Evolutionary conservation across 495 filamentous ascomycete species (phyloP), one percentile per base, ranked within the genome.

Genomic region (Daldinia childiae): DNA sequence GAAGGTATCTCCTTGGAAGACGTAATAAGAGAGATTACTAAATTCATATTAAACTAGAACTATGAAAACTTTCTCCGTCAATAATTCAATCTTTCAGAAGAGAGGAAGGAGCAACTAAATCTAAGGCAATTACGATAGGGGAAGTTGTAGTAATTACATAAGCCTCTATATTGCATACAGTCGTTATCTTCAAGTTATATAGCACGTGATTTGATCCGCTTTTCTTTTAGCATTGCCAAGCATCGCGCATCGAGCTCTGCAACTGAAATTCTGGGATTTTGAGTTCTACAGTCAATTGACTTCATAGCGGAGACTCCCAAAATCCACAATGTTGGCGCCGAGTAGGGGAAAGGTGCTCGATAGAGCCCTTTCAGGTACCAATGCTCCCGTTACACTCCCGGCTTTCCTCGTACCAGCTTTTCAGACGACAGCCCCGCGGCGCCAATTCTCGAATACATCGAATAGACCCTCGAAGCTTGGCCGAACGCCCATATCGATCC

Each of bases 391-490:
- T 50, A 82, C 86, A 2, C 77, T 93, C 36, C 91, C 91, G 39
- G 78, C 87, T 17, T 93, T 94, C 79, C 90, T 94, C 57, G 82
- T 93, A 14, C 92, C 93, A 0, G 91, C 91, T 7, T 90, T 93
- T 78, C 87, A 89, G 21, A 76, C 79, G 6, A 72, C 82, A 54
- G 58, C 75, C 30, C 78, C 84, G 29, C 76, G 84, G 65, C 86
- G 90, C 80, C 80, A 83, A 64, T 97, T 98, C 84, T 91, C 92
- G 6, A 89, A 87, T 48, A 90, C 92, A 34, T 74, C 89, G 30
- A 81, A 73, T 76, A 80, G 82, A 59, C 82, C 82, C 62, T 98
- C 95, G 56, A 93, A 97, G 82, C 90, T 98, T 64, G 95, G 95
- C 72, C 84, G 87, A 71, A 90, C 92, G 48, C 87, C 93, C 32